Evolutionary conservation across 495 filamentous ascomycete species (phyloP).

Genomic region (Barbatosphaeria neglecta): DNA sequence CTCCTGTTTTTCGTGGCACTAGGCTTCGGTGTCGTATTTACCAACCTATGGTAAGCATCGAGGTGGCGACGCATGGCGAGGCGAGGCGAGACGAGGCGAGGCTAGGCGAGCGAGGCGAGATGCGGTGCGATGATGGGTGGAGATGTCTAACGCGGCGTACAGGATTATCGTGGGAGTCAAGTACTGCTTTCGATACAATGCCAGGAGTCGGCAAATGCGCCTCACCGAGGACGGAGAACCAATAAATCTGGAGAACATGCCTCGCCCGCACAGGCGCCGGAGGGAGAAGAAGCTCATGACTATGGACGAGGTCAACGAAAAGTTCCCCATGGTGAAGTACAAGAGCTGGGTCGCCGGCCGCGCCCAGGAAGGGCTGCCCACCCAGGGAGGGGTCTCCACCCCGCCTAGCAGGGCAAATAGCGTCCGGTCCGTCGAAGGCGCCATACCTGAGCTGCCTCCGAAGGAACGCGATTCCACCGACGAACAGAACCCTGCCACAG

Average conservation of each 20-base stretch:
- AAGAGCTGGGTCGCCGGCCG: conserved; percentile 84
- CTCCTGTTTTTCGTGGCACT: conserved; percentile 94
- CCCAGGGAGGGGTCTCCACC: conserved; percentile 72
- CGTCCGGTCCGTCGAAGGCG: conserved; percentile 49
- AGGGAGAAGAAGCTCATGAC: conserved; percentile 97
- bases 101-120: conserved; percentile 6
- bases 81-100: conserved; percentile 1
- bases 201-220: conserved; percentile 70
- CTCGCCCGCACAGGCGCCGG: conserved; percentile 64
- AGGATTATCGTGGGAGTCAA: conserved; percentile 99
- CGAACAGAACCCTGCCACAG: conserved; percentile 16
- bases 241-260: conserved; percentile 72
- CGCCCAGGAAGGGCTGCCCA: conserved; percentile 70
- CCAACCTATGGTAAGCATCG: conserved; percentile 78
- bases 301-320: conserved; percentile 96
- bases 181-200: conserved; percentile 98
- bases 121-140: neutral
- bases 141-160: conserved; percentile 16
- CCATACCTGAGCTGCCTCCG: conserved; percentile 26
- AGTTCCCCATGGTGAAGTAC: conserved; percentile 92
- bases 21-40: conserved; percentile 97
- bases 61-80: conserved; percentile 9
- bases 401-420: conserved; percentile 60
- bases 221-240: conserved; percentile 78
- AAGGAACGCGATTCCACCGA: conserved; percentile 25